Evolutionary conservation across 345 rosid species (phyloP), one percentile per base, ranked within the genome.

Genomic region (Brassica incana): DNA sequence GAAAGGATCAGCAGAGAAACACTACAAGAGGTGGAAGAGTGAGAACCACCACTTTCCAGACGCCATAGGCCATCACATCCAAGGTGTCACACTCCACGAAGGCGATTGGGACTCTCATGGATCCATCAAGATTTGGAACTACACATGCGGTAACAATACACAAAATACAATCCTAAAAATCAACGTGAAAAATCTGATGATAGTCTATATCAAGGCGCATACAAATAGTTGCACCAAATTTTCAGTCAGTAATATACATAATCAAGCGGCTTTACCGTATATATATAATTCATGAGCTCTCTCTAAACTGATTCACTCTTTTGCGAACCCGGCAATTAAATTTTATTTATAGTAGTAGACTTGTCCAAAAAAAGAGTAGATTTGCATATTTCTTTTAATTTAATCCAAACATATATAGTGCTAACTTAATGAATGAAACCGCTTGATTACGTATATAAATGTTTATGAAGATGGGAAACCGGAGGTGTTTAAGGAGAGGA

Each of bases 11-110:
- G 60, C 60, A 16, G 23, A 54, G 60, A 54, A 54, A 15, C 60
- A 54, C 60, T 15, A 54, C 60, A 54, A 54, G 23, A 54, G 60
- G 23, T 54, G 60, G 60, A 54, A 16, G 60, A 54, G 60, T 16
- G 60, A 54, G 23, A 54, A 54, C 60, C 60, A 54, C 60, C 23
- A 6, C 60, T 54, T 54, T 16, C 60, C 60, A 16, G 60, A 54
- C 9, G 60, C 60, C 60, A 54, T 54, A 15, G 60, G 60, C 60
- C 60, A 54, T 54, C 60, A 54, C 60, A 54, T 54, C 60, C 60
- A 54, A 54, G 60, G 60, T 54, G 60, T 54, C 4, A 54, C 20
- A 6, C 23, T 54, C 60, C 60, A 15, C 60, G 60, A 54, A 54
- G 60, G 60, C 8, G 60, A 54, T 16, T 54, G 60, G 60, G 60